phyloP scores from a whole-genome alignment of 257 asterid species.

The Solanum pennellii region DNA sequence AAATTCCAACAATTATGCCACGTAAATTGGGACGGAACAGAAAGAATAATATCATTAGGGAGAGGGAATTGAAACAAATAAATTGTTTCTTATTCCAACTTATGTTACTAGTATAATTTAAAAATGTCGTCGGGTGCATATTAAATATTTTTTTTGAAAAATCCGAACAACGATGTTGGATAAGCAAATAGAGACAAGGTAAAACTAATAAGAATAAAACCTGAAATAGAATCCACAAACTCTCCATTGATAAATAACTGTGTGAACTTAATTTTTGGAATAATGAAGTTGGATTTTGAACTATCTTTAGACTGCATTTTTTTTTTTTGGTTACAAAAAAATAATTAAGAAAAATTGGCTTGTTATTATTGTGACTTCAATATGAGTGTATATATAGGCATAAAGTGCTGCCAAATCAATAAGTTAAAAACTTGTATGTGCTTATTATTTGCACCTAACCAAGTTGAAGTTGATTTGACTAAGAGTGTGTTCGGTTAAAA shows the following conservation, averaged over 20 bases:
- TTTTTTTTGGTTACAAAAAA: background rate
- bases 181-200: background rate
- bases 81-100: background rate
- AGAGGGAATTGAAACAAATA: background rate
- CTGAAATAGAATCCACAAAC: constrained; percentile 26
- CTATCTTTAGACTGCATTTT: background rate
- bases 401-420: background rate
- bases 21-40: background rate
- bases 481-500: no score
- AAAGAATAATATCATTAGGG: background rate
- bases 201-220: background rate
- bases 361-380: background rate
- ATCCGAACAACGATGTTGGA: background rate
- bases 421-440: background rate
- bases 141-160: background rate
- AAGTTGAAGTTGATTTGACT: background rate
- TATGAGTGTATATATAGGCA: background rate
- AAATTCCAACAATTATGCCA: background rate
- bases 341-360: background rate
- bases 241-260: constrained; percentile 27
- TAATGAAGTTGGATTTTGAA: background rate
- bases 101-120: background rate
- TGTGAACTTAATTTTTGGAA: constrained; percentile 22
- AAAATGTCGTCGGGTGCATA: background rate
- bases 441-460: background rate